Evolutionary conservation across 345 rosid genomes (phyloP), one percentile per base, ranked within the genome.

Genomic region (Boechera stricta): DNA sequence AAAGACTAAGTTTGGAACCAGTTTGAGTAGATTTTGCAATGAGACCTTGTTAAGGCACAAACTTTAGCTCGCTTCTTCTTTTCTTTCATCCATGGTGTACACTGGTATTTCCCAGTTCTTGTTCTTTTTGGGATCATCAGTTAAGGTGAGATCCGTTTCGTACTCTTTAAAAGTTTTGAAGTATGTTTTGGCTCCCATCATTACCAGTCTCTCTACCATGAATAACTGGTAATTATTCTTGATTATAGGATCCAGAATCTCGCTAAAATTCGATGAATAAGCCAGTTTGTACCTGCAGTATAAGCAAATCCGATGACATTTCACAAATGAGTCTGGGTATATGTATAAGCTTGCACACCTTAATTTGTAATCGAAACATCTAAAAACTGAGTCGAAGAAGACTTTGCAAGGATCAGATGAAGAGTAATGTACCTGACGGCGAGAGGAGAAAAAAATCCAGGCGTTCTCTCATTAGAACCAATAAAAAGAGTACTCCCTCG

Each of bases 391-490:
- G 11, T 28, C 13, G 1, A 18, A 32, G 26, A 66, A 39, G 16
- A 42, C 73, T 38, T 48, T 48, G 0, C 28, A 39, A 51, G 63
- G 4, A 60, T 33, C 29, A 32, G 51, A 38, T 29, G 0, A 55
- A n/a, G 64, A 10, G 15, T 59, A n/a, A 9, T 16, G 79, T 85
- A 93, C 98, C 97, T 90, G 71, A 84, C 73, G 35, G 96, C 79
- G 0, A 95, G 94, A 41, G 91, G 91, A 15, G 93, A 88, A 79
- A 95, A 95, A 73, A 93, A 95, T 28, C 90, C 92, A 1, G 94
- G 96, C 3, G 81, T 86, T 80, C 90, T 86, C 88, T 95, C 99
- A 77, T 93, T 95, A 61, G 99, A 95, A 78, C 96, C 99, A 42
- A 95, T 88, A 76, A 75, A 96, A 71, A 93, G 89, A 28, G 91